Evolutionary conservation across 2,329 filamentous ascomycete genomes (phyloP).

Genomic region (Thielaviopsis populi): DNA sequence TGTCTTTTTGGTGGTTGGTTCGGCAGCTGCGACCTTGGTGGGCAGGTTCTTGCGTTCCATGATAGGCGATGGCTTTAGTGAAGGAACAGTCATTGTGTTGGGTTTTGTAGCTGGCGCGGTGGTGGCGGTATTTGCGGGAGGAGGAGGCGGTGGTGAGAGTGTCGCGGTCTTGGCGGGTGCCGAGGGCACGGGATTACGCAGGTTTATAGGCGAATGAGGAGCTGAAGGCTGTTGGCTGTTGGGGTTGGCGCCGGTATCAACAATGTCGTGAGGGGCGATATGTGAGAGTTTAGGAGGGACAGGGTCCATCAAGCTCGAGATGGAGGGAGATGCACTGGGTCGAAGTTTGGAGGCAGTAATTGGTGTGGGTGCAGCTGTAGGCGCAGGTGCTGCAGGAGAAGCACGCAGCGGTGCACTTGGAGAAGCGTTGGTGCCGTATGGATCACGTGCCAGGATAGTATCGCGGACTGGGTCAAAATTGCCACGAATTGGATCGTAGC

Average conservation of each 20-base stretch:
- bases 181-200: slow-evolving; percentile 20
- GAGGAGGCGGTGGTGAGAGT: slow-evolving; percentile 7
- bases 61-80: slow-evolving; percentile 15
- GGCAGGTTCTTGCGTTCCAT: slow-evolving; percentile 15
- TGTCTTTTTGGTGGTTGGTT: slow-evolving; percentile 4
- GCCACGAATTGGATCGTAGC: slow-evolving; percentile 82
- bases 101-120: background rate
- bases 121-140: background rate
- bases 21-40: slow-evolving; percentile 3
- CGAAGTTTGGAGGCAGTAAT: slow-evolving; percentile 33
- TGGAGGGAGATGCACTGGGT: slow-evolving; percentile 81
- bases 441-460: slow-evolving; percentile 41
- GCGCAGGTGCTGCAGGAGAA: slow-evolving; percentile 22
- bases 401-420: slow-evolving; percentile 37
- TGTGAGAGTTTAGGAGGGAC: slow-evolving; percentile 29
- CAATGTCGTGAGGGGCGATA: background rate
- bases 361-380: slow-evolving; percentile 41
- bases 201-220: slow-evolving; percentile 1
- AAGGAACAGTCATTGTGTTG: slow-evolving; percentile 12
- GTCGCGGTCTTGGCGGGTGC: slow-evolving; percentile 23
- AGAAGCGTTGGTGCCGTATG: slow-evolving; percentile 28
- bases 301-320: slow-evolving; percentile 74
- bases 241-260: background rate
- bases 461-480: slow-evolving; percentile 50
- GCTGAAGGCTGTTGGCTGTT: background rate